A percentile compares a stretch with the other conserved stretches of the same genome.
These are phyloP conservation scores for Aspergillus neoniger DNA, from an alignment of 2,329 filamentous ascomycete genomes.

Conservation along the genomic window DNA sequence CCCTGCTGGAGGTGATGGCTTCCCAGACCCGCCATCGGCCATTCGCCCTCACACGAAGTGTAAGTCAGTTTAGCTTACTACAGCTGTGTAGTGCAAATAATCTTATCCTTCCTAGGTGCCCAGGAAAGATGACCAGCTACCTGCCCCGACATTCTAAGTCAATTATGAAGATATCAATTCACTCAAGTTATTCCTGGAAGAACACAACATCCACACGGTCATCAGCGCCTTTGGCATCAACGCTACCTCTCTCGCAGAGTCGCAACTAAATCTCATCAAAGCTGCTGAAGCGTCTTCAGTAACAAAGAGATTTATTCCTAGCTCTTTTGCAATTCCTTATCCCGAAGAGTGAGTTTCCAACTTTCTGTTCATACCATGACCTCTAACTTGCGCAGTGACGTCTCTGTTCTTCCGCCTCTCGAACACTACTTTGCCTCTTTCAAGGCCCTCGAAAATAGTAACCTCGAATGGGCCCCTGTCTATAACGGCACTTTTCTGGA, in stretches of 20 bases:
- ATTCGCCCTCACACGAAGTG: constrained; percentile 10
- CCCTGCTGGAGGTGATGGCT: constrained; percentile 10
- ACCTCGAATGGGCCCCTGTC: constrained; percentile 25
- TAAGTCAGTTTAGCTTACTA: not conserved
- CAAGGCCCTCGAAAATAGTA: not conserved
- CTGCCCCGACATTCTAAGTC: constrained; percentile 1
- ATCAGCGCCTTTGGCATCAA: constrained; percentile 21
- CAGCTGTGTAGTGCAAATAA: too few species aligned
- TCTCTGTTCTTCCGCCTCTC: constrained; percentile 6
- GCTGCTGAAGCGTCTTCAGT: constrained; percentile 18
- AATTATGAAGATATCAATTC: constrained; percentile 32
- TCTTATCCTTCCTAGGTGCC: too few species aligned
- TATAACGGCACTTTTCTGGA: constrained; percentile 14
- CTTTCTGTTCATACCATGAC: not conserved
- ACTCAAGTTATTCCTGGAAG: constrained; percentile 24
- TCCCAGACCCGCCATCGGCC: not conserved
- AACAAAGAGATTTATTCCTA: constrained; percentile 25
- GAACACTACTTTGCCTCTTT: constrained; percentile 10
- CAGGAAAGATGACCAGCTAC: too few species aligned
- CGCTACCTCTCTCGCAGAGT: constrained; percentile 1
- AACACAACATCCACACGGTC: constrained; percentile 24
- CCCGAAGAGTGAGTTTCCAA: constrained; percentile 7
- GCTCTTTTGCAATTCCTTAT: constrained; percentile 21
- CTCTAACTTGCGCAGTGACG: not conserved
- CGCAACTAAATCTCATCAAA: constrained; percentile 24